Evolutionary conservation across 2,329 filamentous ascomycete species (phyloP), one percentile per base, ranked within the genome.

Genomic region (Colletotrichum gigasporum): DNA sequence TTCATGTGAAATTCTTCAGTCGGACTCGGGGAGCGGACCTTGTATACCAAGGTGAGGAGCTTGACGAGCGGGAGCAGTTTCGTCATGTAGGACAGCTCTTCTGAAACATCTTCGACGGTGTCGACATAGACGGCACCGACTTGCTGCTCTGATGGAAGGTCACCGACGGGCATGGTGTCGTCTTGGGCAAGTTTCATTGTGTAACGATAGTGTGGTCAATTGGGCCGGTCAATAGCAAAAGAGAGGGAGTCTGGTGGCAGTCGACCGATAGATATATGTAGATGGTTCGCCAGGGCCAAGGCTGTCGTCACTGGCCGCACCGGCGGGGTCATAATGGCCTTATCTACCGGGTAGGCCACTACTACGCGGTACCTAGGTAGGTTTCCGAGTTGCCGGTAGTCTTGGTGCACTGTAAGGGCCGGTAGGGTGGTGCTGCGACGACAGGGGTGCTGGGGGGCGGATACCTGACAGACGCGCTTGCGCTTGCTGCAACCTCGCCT

Each of bases 31-130:
- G 67, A 70, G 30, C 70, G 69, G 55, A 71, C 68, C 54, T 71
- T 70, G 61, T 76, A 77, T 42, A 75, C 71, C 53, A 78, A 69
- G 35, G 73, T 67, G 52, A 78, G 63, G 58, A 78, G 74, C 22
- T 70, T 72, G 67, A 78, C 72, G 47, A 78, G 75, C 18, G 74
- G 69, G 42, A 70, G 69, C 52, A 75, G 69, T 28, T 72, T 71
- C 2, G 71, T 72, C 70, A 74, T 75, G 62, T 67, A 69, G 4
- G 66, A 69, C 47, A 77, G 68, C 50, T 72, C 69, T 1, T 74
- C 72, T 2, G 75, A 78, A 41, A 77, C 65, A 22, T 57, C 67
- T 53, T 63, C 69, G 30, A 77, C 71, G 61, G 59, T 72, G 63
- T 78, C 55, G 56, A 75, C 65, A 51, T 68, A 71, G 54, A 62